These are phyloP conservation scores for Trichoderma koningii DNA, from an alignment of 2,329 filamentous ascomycete genomes.

Conservation along the genomic window DNA sequence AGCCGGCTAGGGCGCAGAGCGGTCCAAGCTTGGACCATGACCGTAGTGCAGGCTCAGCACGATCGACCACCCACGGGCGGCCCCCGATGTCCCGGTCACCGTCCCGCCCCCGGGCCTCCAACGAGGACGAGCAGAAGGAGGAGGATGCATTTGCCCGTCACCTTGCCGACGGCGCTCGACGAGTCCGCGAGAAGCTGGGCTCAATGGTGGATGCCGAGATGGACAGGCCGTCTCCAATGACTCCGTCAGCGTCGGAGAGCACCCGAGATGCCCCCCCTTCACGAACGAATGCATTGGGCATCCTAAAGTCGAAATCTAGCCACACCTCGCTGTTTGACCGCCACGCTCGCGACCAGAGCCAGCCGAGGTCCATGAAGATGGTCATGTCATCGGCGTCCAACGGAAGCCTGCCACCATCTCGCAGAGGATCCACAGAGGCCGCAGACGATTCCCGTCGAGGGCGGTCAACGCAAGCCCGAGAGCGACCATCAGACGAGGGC, in stretches of 20 bases:
- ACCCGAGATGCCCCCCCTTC: conserved; percentile 38
- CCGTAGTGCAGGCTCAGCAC: not conserved
- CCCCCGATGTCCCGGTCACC: conserved; percentile 23
- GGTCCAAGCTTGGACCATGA: not conserved
- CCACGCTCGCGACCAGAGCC: conserved; percentile 43
- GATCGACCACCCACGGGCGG: not conserved
- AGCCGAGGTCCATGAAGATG: conserved; percentile 62
- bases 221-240: conserved; percentile 38
- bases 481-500: conserved; percentile 32
- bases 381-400: conserved; percentile 55
- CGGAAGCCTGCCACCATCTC: conserved; percentile 45
- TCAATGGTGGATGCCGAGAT: conserved; percentile 67
- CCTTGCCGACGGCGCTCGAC: conserved; percentile 68
- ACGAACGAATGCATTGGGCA: conserved; percentile 61
- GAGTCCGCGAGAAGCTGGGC: conserved; percentile 72
- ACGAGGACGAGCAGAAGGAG: conserved; percentile 42
- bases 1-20: not conserved
- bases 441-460: conserved; percentile 14
- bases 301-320: conserved; percentile 68
- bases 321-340: conserved; percentile 62
- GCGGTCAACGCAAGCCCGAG: conserved; percentile 27
- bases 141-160: conserved; percentile 75
- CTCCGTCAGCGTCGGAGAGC: conserved; percentile 42
- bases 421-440: conserved; percentile 37
- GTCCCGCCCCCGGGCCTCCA: conserved; percentile 13